Evolutionary conservation across 225 moss, liverwort and hornwort genomes (phyloP).

Genomic region (Neckera pumila): DNA sequence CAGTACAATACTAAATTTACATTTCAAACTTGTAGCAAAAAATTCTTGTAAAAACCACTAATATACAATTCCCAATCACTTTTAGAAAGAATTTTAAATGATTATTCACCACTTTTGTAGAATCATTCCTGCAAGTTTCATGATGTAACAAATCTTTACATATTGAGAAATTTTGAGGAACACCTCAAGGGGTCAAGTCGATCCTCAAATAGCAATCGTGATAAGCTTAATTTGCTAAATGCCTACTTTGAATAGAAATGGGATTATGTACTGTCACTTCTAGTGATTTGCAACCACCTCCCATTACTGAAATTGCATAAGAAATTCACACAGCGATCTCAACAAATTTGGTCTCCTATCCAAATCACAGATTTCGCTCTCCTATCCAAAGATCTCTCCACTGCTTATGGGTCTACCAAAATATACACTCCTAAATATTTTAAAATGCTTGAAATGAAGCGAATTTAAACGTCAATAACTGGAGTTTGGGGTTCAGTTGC

Average conservation of each 20-base stretch:
- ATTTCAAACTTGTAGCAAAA: neutral
- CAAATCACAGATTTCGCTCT: neutral
- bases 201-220: neutral
- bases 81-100: neutral
- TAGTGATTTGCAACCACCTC: neutral
- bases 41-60: neutral
- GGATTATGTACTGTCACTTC: neutral
- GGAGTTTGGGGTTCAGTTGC: neutral
- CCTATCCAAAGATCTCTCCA: neutral
- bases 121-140: neutral
- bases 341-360: neutral
- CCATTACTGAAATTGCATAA: neutral
- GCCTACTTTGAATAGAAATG: neutral
- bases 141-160: neutral
- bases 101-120: too few relatives aligned
- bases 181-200: neutral
- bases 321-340: neutral
- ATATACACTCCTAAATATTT: neutral
- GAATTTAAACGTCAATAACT: neutral
- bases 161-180: neutral
- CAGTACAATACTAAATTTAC: rapidly evolving
- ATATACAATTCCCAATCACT: neutral
- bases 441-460: neutral
- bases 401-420: neutral
- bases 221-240: too few relatives aligned